These are phyloP conservation scores for Guadua angustifolia DNA, from an alignment of 176 grass and related monocot genomes.

Conservation along the genomic window DNA sequence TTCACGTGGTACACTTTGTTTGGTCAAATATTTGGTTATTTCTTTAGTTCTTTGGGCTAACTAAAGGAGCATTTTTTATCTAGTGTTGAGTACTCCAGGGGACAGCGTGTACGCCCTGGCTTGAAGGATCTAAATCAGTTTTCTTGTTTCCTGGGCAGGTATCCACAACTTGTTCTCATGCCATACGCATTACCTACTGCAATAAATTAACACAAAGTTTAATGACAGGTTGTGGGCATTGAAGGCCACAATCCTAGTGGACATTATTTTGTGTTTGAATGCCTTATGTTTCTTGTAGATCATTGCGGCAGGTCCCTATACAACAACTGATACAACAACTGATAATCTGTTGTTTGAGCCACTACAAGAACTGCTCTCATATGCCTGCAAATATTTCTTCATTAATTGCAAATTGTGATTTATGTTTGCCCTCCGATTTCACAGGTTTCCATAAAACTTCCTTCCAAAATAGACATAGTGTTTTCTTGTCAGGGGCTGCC, in stretches of 20 bases:
- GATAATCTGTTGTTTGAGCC: constrained; percentile 96
- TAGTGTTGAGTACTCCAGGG: constrained; percentile 77
- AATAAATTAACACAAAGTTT: constrained; percentile 35
- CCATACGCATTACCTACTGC: constrained; percentile 24
- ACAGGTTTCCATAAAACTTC: constrained; percentile 66
- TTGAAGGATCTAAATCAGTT: constrained; percentile 77
- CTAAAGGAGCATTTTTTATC: constrained; percentile 22
- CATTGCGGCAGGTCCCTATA: constrained; percentile 86
- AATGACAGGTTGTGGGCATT: constrained; percentile 79
- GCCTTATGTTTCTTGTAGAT: constrained; percentile 60
- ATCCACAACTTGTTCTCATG: constrained; percentile 12
- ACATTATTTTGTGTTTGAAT: constrained; percentile 64
- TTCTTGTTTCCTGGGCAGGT: constrained; percentile 96
- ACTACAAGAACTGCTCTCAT: constrained; percentile 88
- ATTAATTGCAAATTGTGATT: constrained; percentile 39
- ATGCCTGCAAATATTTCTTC: no score
- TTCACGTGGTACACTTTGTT: constrained; percentile 15
- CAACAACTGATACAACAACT: constrained; percentile 83
- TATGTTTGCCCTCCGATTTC: constrained; percentile 36
- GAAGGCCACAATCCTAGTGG: constrained; percentile 94
- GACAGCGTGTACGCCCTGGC: constrained; percentile 76
- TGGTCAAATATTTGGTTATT: constrained; percentile 13
- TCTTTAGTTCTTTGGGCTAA: constrained; percentile 41
- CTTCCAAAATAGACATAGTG: constrained; percentile 78
- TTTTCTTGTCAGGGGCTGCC: constrained; percentile 77